Evolutionary conservation across 2,329 filamentous ascomycete species (phyloP), one percentile per base, ranked within the genome.

Genomic region (Ilyonectria robusta): DNA sequence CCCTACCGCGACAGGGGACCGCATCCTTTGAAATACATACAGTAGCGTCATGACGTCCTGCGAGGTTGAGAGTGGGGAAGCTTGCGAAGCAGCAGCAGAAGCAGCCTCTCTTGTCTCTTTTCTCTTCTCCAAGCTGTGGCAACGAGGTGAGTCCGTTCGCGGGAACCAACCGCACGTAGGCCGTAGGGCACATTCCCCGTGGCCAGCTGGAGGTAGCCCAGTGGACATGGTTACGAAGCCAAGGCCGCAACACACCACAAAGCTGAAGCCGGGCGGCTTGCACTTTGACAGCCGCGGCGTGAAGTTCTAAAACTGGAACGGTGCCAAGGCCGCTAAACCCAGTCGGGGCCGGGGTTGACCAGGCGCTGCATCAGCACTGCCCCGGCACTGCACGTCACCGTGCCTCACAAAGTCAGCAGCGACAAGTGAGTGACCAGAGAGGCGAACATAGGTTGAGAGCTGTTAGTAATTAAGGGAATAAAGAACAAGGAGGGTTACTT

Each of bases 331-430:
- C n/a, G 57, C 64, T 54, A 63, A 59, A 21, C 55, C 54, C 29
- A 23, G 40, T 50, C 50, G 57, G 62, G 62, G 11, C 15, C 47
- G 15, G 33, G 42, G 59, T 65, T 57, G 62, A 40, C 58, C 48
- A 15, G 58, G 58, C 56, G 63, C 58, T 62, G 70, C 66, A 66
- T 66, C 67, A 74, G 73, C 73, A 75, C 72, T 69, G 73, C 73
- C 73, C 71, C 72, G 44, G 70, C 29, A 70, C 65, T 72, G 69
- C 74, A 76, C 73, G 73, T 75, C 73, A 75, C 73, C 65, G 57
- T 55, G 48, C 66, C 61, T 74, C 68, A 70, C 67, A 42, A 61
- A 72, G 64, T 72, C 71, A 70, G 70, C 68, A 66, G 46, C 44
- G 48, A 40, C 21, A 56, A 31, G 21, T 29, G 13, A 31, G 21